phyloP scores from a whole-genome alignment of 495 filamentous ascomycete species.

The Aspergillus carlsbadensis region DNA sequence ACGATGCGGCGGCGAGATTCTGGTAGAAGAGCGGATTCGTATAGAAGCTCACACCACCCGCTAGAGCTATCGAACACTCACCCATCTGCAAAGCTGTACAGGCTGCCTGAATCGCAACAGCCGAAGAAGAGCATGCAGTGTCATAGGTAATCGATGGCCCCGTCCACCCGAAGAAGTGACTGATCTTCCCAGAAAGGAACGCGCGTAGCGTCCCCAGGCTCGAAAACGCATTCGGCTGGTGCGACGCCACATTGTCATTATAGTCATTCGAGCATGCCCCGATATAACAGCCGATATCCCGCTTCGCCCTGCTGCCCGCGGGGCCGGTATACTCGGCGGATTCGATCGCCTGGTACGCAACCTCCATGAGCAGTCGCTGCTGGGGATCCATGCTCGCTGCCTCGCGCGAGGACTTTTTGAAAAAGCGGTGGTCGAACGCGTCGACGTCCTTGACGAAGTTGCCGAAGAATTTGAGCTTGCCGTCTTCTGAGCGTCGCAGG shows the following conservation, averaged over 20 bases:
- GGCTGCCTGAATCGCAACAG: conserved; percentile 33
- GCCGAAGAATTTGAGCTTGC: conserved; percentile 2
- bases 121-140: conserved; percentile 45
- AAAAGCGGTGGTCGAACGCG: conserved; percentile 53
- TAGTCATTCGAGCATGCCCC: conserved; percentile 33
- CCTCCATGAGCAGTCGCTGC: conserved; percentile 46
- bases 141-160: conserved; percentile 41
- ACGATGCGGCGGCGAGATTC: conserved; percentile 13
- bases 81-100: conserved; percentile 30
- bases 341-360: conserved; percentile 48
- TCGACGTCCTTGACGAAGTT: conserved; percentile 45
- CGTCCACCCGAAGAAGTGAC: conserved; percentile 44
- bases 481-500: background rate
- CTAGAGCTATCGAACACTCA: conserved; percentile 31
- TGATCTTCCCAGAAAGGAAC: conserved; percentile 37
- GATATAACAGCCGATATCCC: conserved; percentile 30
- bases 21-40: conserved; percentile 20
- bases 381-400: conserved; percentile 49
- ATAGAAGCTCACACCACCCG: conserved; percentile 41
- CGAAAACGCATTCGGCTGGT: conserved; percentile 31
- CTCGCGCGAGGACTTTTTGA: conserved; percentile 45
- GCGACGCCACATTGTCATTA: conserved; percentile 30
- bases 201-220: background rate
- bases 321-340: conserved; percentile 33
- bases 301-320: conserved; percentile 2